phyloP scores from a whole-genome alignment of 768 basidiomycete species.

The Russula sp. region DNA sequence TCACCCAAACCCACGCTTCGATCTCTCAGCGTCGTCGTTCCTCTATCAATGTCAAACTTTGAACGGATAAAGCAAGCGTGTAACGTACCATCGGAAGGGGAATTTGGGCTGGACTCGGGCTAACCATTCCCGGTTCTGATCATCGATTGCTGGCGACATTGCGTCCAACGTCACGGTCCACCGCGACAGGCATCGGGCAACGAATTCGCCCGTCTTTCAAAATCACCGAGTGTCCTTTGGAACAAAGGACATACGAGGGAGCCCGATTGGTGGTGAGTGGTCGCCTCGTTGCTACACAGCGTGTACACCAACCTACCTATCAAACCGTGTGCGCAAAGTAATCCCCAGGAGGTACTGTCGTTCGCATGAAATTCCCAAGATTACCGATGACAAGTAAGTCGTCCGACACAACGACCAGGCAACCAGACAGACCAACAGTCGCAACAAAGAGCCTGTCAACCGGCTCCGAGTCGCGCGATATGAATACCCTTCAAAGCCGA shows the following conservation, averaged over 20 bases:
- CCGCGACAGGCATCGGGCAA: too few relatives aligned
- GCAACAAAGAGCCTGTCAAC: neutral
- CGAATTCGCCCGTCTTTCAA: too few relatives aligned
- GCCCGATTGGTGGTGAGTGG: too few relatives aligned
- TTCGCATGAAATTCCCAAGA: neutral
- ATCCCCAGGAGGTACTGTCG: neutral
- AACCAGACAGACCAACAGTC: neutral
- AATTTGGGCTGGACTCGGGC: neutral
- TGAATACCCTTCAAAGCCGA: neutral
- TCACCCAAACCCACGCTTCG: neutral
- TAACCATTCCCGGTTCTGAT: neutral
- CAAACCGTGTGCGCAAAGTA: too few relatives aligned
- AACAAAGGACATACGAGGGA: too few relatives aligned
- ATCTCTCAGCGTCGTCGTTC: neutral
- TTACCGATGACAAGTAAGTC: neutral
- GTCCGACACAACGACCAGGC: neutral
- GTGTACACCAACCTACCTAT: too few relatives aligned
- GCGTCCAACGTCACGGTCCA: too few relatives aligned
- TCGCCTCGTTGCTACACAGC: too few relatives aligned
- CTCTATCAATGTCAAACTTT: neutral
- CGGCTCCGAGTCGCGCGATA: neutral
- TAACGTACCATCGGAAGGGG: neutral
- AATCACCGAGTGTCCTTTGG: too few relatives aligned
- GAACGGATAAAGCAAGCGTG: too few relatives aligned
- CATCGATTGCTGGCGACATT: neutral